Conservation (phyloP, 805 yeast species). For the Kregervanrija pseudodelftensis region DNA sequence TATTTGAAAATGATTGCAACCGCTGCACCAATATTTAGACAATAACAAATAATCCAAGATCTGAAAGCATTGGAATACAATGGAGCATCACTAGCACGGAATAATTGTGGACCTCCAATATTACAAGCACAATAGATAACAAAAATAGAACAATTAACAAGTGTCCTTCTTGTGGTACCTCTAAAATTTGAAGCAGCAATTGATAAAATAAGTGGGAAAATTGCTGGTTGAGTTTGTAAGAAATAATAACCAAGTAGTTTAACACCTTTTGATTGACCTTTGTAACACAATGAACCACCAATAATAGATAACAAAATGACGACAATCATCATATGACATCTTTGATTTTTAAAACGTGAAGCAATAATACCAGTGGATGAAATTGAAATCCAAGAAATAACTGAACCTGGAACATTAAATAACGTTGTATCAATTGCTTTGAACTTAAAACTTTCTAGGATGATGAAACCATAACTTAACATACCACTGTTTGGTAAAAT, state of each 20-base stretch:
- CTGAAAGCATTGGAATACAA: slow-evolving; percentile 49
- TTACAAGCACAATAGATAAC: slow-evolving; percentile 60
- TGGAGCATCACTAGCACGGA: slow-evolving; percentile 50
- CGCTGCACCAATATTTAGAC: slow-evolving; percentile 14
- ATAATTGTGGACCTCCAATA: slow-evolving; percentile 66
- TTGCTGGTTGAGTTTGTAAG: slow-evolving; percentile 21
- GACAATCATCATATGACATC: slow-evolving; percentile 26
- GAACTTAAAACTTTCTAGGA: slow-evolving; percentile 30
- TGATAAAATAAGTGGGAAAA: slow-evolving; percentile 17
- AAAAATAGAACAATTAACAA: slow-evolving; percentile 47
- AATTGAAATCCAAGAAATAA: slow-evolving; percentile 27
- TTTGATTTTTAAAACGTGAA: slow-evolving; percentile 23
- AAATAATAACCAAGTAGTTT: slow-evolving; percentile 27
- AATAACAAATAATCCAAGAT: slow-evolving; percentile 45
- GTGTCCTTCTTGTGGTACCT: slow-evolving; percentile 60
- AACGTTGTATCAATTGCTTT: slow-evolving; percentile 25
- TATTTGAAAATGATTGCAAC: slow-evolving; percentile 8
- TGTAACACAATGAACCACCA: slow-evolving; percentile 27
- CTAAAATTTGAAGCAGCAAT: slow-evolving; percentile 37
- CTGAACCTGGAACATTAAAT: slow-evolving; percentile 34
- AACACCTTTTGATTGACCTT: slow-evolving; percentile 16
- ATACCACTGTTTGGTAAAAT: slow-evolving; percentile 40
- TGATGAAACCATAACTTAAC: slow-evolving; percentile 40
- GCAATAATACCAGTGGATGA: slow-evolving; percentile 21
- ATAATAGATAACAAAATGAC: slow-evolving; percentile 17